Percentiles rank a stretch among this genome's conserved stretches.
These are phyloP conservation scores for Willaertia magna DNA, from an alignment of 208 protist genomes.

Conservation along the genomic window DNA sequence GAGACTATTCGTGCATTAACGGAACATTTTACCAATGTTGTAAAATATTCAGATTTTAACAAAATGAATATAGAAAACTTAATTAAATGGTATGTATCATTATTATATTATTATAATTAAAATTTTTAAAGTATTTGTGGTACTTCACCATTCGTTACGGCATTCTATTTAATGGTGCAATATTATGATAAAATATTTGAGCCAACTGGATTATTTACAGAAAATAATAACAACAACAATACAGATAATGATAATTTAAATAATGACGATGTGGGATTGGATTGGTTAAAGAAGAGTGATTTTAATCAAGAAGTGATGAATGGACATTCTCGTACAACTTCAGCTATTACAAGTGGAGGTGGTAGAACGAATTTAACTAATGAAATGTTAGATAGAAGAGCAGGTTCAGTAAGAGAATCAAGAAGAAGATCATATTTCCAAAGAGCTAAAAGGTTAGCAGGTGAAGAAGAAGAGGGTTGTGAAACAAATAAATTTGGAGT, in stretches of 20 bases:
- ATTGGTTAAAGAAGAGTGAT: not conserved
- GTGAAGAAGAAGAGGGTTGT: too few relatives aligned
- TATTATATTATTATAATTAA: too few relatives aligned
- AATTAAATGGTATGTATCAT: not conserved
- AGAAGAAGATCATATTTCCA: not conserved
- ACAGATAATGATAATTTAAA: too few relatives aligned
- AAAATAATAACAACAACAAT: not conserved
- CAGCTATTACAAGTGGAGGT: too few relatives aligned
- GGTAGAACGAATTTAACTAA: not conserved
- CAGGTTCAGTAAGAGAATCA: not conserved
- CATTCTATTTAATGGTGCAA: not conserved
- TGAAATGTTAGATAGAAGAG: not conserved
- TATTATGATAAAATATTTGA: not conserved
- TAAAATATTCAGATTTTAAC: not conserved
- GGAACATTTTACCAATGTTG: not conserved
- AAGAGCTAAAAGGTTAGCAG: too few relatives aligned
- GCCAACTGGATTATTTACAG: not conserved
- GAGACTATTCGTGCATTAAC: not conserved
- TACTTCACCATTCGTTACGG: not conserved
- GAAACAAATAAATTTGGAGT: too few relatives aligned
- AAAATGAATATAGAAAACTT: not conserved
- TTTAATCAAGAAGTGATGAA: not conserved
- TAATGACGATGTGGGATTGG: too few relatives aligned
- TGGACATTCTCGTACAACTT: not conserved
- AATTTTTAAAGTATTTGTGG: not conserved